A percentile compares a stretch with the other conserved stretches of the same genome.
phyloP scores from a whole-genome alignment of 768 basidiomycete genomes.

The Ephemerocybe angulata region DNA sequence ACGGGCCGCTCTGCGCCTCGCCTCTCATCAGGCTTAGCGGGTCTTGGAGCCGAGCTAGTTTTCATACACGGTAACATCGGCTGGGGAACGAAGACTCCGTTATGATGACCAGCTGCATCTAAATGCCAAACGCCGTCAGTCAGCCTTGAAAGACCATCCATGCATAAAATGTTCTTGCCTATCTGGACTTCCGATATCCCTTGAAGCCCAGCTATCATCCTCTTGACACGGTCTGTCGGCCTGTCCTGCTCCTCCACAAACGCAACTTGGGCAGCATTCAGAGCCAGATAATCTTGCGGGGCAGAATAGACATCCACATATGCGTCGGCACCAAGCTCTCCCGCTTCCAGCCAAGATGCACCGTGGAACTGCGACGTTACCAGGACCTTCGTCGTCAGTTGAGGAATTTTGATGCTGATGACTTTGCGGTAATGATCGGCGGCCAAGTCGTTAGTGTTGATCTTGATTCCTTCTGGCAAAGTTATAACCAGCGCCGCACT shows the following conservation, averaged over 20 bases:
- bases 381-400: slow-evolving; percentile 47
- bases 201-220: slow-evolving; percentile 41
- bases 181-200: not conserved
- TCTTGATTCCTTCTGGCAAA: slow-evolving; percentile 54
- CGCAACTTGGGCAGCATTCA: slow-evolving; percentile 50
- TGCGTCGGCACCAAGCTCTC: slow-evolving; percentile 46
- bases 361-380: slow-evolving; percentile 35
- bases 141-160: not conserved
- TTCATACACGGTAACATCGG: slow-evolving; percentile 20
- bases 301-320: slow-evolving; percentile 69
- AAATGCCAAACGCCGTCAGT: not conserved
- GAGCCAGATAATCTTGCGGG: slow-evolving; percentile 50
- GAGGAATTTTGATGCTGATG: slow-evolving; percentile 56
- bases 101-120: slow-evolving; percentile 35
- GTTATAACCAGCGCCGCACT: slow-evolving; percentile 51
- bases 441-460: slow-evolving; percentile 75
- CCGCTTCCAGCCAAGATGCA: slow-evolving; percentile 67
- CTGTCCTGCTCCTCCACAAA: slow-evolving; percentile 73
- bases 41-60: not conserved
- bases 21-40: slow-evolving; percentile 30
- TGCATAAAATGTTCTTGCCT: not conserved
- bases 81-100: slow-evolving; percentile 48
- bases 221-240: slow-evolving; percentile 58
- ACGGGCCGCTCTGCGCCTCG: slow-evolving; percentile 16
- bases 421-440: slow-evolving; percentile 64